phyloP scores from a whole-genome alignment of 2,329 filamentous ascomycete species.

The Ascochyta clinopodiicola region DNA sequence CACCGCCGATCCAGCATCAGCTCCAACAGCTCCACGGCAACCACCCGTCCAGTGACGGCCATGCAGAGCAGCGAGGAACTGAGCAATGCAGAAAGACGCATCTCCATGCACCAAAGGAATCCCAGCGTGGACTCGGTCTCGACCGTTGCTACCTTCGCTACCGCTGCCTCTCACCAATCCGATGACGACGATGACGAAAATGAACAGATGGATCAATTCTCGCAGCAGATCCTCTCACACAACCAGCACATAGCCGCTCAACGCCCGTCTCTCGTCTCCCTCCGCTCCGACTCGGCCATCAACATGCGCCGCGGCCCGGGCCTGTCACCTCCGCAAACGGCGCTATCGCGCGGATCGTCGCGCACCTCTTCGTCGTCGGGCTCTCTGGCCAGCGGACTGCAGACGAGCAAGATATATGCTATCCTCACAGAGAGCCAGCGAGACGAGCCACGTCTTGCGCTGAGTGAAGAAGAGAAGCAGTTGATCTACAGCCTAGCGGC shows the following conservation, averaged over 20 bases:
- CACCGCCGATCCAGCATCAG: constrained; percentile 64
- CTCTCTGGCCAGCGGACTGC: constrained; percentile 43
- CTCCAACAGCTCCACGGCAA: constrained; percentile 58
- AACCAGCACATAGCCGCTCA: constrained; percentile 24
- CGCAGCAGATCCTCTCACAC: constrained; percentile 39
- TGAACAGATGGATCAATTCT: constrained; percentile 51
- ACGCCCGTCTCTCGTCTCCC: constrained; percentile 25
- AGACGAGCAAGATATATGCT: constrained; percentile 51
- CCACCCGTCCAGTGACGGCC: constrained; percentile 51
- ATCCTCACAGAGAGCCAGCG: constrained; percentile 48
- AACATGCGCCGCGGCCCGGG: constrained; percentile 37
- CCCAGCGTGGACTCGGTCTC: constrained; percentile 67
- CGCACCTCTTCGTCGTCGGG: constrained; percentile 40
- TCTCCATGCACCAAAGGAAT: constrained; percentile 55
- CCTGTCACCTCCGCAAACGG: constrained; percentile 37
- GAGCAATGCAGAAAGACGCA: constrained; percentile 33
- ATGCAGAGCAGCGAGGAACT: constrained; percentile 30
- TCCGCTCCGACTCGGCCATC: constrained; percentile 44
- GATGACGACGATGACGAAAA: constrained; percentile 50
- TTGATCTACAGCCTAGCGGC: constrained; percentile 60
- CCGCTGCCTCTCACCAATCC: constrained; percentile 62
- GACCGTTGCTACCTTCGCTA: constrained; percentile 68
- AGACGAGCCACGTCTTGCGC: constrained; percentile 41
- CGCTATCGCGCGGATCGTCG: constrained; percentile 36
- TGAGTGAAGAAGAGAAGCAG: constrained; percentile 63